phyloP scores from a whole-genome alignment of 2,329 filamentous ascomycete species.

The Chalaropsis ovoidea region DNA sequence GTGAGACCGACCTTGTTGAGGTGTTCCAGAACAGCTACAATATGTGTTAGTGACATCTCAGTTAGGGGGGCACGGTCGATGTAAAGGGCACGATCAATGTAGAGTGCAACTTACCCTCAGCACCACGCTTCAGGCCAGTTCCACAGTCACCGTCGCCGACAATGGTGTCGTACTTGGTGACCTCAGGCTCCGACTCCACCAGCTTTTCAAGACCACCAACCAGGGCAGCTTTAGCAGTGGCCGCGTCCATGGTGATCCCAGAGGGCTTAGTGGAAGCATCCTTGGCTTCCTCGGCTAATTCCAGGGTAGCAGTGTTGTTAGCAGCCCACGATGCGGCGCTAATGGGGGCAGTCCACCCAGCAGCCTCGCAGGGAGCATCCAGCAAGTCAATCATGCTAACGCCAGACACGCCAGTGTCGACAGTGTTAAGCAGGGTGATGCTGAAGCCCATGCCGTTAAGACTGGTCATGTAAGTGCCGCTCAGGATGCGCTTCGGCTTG shows the following conservation, averaged over 20 bases:
- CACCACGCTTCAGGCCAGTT: slow-evolving; percentile 73
- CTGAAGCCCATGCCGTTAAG: slow-evolving; percentile 68
- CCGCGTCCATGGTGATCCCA: slow-evolving; percentile 45
- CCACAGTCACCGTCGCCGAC: slow-evolving; percentile 89
- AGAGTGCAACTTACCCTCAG: slow-evolving; percentile 48
- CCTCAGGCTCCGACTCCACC: slow-evolving; percentile 57
- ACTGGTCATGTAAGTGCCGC: slow-evolving; percentile 68
- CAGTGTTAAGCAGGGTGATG: slow-evolving; percentile 57
- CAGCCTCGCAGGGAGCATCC: slow-evolving; percentile 58
- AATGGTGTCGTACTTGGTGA: slow-evolving; percentile 66
- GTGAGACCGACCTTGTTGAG: slow-evolving; percentile 38
- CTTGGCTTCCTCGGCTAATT: slow-evolving; percentile 27
- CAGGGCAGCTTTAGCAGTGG: slow-evolving; percentile 43
- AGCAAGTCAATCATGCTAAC: slow-evolving; percentile 58
- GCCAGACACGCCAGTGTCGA: slow-evolving; percentile 47
- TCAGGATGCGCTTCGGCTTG: slow-evolving; percentile 53
- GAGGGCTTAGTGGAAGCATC: slow-evolving; percentile 38
- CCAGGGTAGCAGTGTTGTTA: slow-evolving; percentile 38
- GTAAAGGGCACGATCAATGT: not conserved
- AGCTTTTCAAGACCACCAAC: slow-evolving; percentile 50
- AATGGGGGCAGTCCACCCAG: slow-evolving; percentile 59
- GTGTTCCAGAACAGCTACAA: slow-evolving; percentile 44
- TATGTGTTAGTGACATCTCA: slow-evolving; percentile 27
- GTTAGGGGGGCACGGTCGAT: not conserved
- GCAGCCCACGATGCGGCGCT: slow-evolving; percentile 53